A percentile compares a stretch with the other conserved stretches of the same genome.
Evolutionary conservation across 2,329 filamentous ascomycete species (phyloP).

Genomic region (Colletotrichum siamense): DNA sequence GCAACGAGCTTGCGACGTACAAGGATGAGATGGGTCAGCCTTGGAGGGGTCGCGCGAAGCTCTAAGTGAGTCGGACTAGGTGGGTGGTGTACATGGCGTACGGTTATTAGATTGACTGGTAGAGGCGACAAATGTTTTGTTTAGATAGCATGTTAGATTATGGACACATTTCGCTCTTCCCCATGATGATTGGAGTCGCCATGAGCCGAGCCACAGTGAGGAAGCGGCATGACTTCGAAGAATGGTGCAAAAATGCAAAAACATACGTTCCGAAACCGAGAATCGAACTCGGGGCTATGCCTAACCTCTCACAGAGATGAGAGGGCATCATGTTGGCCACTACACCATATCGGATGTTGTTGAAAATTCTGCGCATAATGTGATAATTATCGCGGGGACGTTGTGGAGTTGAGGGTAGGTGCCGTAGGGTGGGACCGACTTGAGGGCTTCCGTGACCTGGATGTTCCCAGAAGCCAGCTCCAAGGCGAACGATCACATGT

Average conservation of each 20-base stretch:
- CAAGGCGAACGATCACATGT: neutral
- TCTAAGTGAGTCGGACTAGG: neutral
- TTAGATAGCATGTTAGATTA: neutral
- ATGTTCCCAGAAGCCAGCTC: neutral
- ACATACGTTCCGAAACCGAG: conserved; percentile 20
- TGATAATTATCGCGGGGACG: neutral
- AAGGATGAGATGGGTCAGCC: conserved; percentile 39
- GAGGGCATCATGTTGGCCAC: conserved; percentile 20
- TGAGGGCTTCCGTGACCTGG: neutral
- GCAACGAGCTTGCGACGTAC: conserved; percentile 43
- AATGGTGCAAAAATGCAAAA: neutral
- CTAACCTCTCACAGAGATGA: conserved; percentile 5
- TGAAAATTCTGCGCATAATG: neutral
- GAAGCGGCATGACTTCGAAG: too few relatives aligned
- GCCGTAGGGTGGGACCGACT: neutral
- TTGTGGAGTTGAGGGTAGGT: neutral
- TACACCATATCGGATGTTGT: conserved; percentile 15
- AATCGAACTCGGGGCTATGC: conserved; percentile 21
- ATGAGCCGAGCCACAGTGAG: neutral
- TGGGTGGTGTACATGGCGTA: neutral
- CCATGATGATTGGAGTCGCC: neutral
- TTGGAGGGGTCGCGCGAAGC: conserved; percentile 17
- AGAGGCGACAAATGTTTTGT: neutral
- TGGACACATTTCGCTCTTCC: neutral
- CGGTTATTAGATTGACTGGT: neutral